Evolutionary conservation across 1,139 yeast species (phyloP), one percentile per base, ranked within the genome.

Genomic region (Geotrichum histeridarum): DNA sequence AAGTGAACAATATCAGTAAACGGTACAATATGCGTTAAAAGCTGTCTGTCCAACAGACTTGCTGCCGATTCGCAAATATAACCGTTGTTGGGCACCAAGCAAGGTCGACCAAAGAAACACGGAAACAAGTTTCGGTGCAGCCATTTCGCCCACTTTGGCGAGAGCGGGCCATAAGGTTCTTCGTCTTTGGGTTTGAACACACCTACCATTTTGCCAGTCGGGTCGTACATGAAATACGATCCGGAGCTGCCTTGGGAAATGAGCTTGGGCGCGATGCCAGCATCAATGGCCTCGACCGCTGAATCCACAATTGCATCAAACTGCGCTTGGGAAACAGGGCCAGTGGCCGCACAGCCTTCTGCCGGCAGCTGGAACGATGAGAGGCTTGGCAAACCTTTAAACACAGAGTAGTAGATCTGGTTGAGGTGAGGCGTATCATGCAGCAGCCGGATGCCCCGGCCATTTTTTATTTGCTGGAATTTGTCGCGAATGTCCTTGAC

Each of bases 91-190:
- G 89, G 89, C 31, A 85, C 83, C 56, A 85, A 70, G 63, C 90
- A 84, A 38, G 86, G 79, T 54, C 93, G 67, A 1, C 93, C 91
- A 69, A 85, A 85, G 64, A 83, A 84, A 63, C 90, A 85, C 0
- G 91, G 91, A 57, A 85, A 84, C 59, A 85, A 76, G 35, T 84
- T 85, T 57, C 91, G 69, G 65, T 85, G 91, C 8, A 84, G 67
- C 91, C 91, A 85, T 69, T 85, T 85, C 1, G 87, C 80, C 90
- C 91, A 83, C 66, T 85, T 85, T 0, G 91, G 91, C 5, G 86
- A 82, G 52, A 85, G 65, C 0, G 90, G 88, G 0, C 91, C 93
- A 64, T 85, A 85, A 0, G 91, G 93, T 61, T 85, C 91, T 67
- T 85, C 93, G 67, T 84, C 89, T 64, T 84, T 84, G 6, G 93